Percentiles rank a stretch among this genome's conserved stretches.
Evolutionary conservation across 441 rosid species (phyloP).

Genomic region (Lepidium campestre): DNA sequence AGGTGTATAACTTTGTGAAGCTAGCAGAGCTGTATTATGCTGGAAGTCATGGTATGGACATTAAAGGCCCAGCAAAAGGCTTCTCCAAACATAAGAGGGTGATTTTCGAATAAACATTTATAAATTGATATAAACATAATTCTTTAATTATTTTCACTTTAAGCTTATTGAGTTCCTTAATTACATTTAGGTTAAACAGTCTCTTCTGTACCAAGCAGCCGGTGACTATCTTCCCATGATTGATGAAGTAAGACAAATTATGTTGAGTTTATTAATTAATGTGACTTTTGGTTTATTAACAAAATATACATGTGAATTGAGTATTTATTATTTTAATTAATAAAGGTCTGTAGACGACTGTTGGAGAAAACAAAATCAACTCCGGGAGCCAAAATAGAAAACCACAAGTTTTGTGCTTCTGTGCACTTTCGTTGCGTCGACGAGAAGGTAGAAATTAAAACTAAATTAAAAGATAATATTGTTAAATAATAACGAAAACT

Average conservation of each 20-base stretch:
- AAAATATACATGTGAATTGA: neutral
- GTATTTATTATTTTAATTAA: neutral
- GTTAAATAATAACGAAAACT: neutral
- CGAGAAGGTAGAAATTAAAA: constrained; percentile 29
- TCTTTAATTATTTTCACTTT: neutral
- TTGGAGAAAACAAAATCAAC: constrained; percentile 41
- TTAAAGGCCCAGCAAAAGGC: constrained; percentile 77
- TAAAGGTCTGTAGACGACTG: constrained; percentile 32
- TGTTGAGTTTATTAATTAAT: neutral
- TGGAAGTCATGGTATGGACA: constrained; percentile 99
- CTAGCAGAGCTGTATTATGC: constrained; percentile 87
- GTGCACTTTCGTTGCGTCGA: constrained; percentile 52
- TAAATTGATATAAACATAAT: neutral
- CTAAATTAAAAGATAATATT: neutral
- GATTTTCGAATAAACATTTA: constrained; percentile 11
- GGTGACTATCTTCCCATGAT: constrained; percentile 60
- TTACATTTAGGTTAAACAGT: constrained; percentile 31
- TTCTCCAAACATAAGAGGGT: constrained; percentile 53
- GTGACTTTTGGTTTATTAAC: no score
- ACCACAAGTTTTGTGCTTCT: constrained; percentile 49
- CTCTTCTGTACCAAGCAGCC: constrained; percentile 52
- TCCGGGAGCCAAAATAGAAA: constrained; percentile 42
- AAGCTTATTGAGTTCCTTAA: neutral
- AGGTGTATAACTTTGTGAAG: constrained; percentile 84
- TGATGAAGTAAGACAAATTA: constrained; percentile 43